Percentiles rank a stretch among this genome's conserved stretches.
Evolutionary conservation across 2,329 filamentous ascomycete genomes (phyloP).

Genomic region (Cercospora nicotianae): DNA sequence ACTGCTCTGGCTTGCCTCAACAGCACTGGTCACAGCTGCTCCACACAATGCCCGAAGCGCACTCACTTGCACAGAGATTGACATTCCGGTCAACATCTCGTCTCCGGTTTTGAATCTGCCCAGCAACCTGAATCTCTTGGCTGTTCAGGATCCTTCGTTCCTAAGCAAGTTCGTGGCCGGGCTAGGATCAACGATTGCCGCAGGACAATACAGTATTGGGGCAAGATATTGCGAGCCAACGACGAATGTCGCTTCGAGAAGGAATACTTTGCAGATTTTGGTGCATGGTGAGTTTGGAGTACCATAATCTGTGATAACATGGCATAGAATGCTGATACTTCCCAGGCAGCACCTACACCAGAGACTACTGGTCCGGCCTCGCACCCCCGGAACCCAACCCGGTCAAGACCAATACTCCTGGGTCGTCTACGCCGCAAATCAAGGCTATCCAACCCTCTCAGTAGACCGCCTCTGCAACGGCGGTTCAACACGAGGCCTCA

Average conservation of each 20-base stretch:
- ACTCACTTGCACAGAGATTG: neutral
- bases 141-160: neutral
- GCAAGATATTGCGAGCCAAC: neutral
- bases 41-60: neutral
- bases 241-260: neutral
- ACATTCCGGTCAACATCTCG: neutral
- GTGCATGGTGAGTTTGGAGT: neutral
- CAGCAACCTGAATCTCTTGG: neutral
- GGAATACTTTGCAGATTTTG: neutral
- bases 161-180: neutral
- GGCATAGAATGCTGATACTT: neutral
- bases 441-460: neutral
- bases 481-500: neutral
- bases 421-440: neutral
- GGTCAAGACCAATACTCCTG: neutral
- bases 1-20: neutral
- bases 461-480: neutral
- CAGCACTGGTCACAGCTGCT: neutral
- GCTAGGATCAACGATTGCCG: neutral
- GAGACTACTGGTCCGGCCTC: neutral
- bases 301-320: neutral
- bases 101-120: neutral
- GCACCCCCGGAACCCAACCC: neutral
- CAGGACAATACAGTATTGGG: neutral
- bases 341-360: neutral